A percentile compares a stretch with the other conserved stretches of the same genome.
These are phyloP conservation scores for Pyricularia pennisetigena DNA, from an alignment of 2,329 filamentous ascomycete species.

Conservation along the genomic window DNA sequence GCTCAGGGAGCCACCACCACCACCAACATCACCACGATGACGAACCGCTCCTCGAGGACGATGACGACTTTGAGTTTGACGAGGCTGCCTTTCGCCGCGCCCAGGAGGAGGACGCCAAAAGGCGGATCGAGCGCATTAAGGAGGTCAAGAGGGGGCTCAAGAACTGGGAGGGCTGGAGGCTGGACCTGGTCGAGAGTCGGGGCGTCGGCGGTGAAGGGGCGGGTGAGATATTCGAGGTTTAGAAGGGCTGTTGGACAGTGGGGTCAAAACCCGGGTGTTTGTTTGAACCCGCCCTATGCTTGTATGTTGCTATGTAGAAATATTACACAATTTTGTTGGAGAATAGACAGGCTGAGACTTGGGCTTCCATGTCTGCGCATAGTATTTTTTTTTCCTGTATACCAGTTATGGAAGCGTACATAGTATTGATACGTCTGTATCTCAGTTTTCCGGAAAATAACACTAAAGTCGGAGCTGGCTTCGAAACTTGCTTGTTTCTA, in stretches of 20 bases:
- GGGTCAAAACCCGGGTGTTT: not conserved
- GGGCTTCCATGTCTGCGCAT: not conserved
- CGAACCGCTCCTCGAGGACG: constrained; percentile 26
- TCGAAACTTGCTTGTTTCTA: no score
- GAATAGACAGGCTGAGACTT: not conserved
- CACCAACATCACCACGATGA: constrained; percentile 22
- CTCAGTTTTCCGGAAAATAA: no score
- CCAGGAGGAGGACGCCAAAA: constrained; percentile 51
- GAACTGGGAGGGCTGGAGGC: constrained; percentile 58
- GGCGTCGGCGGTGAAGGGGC: constrained; percentile 46
- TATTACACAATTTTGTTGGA: not conserved
- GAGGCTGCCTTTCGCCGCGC: constrained; percentile 55
- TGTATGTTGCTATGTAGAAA: not conserved
- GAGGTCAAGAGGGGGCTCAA: constrained; percentile 53
- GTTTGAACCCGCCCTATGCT: not conserved
- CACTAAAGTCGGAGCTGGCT: no score
- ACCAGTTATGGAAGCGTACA: no score
- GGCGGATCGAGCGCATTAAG: constrained; percentile 51
- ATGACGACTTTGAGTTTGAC: constrained; percentile 51
- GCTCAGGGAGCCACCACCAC: constrained; percentile 19
- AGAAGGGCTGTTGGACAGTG: constrained; percentile 6
- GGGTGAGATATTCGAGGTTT: constrained; percentile 57
- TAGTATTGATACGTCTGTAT: no score
- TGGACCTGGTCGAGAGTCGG: constrained; percentile 53
- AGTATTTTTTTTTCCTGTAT: not conserved